Conservation (phyloP, 2,329 filamentous ascomycete genomes). For the Talaromyces pinophilus region DNA sequence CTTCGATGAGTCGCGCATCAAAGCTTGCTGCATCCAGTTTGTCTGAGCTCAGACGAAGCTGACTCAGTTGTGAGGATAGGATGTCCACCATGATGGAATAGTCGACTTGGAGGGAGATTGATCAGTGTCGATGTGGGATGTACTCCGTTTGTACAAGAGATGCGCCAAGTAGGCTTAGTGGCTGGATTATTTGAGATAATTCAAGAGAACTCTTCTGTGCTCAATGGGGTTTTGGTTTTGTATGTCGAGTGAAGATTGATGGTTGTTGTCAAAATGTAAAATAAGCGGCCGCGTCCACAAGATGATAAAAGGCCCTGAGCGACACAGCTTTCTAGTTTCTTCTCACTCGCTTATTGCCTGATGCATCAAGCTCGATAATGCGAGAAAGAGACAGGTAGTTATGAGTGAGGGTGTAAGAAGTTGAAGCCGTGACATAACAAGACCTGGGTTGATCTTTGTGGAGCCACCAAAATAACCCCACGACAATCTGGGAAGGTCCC, state of each 20-base stretch:
- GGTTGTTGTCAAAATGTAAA: background rate
- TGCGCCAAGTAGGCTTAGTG: background rate
- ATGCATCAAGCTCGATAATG: background rate
- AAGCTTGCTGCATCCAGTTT: conserved; percentile 30
- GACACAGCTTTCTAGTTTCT: background rate
- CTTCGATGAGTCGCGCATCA: conserved; percentile 34
- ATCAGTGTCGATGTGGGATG: background rate
- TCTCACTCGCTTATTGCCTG: background rate
- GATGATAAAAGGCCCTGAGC: background rate
- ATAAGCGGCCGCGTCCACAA: background rate
- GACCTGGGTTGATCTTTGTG: conserved; percentile 17
- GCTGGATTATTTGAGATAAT: background rate
- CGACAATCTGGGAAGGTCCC: conserved; percentile 2
- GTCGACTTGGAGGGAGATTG: background rate
- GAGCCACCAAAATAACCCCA: conserved; percentile 14
- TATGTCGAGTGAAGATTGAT: background rate
- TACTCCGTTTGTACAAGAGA: background rate
- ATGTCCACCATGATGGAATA: conserved; percentile 26
- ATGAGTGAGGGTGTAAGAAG: background rate
- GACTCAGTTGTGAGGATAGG: conserved; percentile 32
- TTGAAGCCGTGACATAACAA: conserved; percentile 15
- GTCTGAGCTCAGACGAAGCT: conserved; percentile 32
- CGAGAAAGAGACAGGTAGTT: background rate
- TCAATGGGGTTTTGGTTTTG: too few relatives aligned
- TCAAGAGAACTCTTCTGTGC: background rate